Conservation (phyloP, 108 stramenopile species). For the Asterionellopsis glacialis region DNA sequence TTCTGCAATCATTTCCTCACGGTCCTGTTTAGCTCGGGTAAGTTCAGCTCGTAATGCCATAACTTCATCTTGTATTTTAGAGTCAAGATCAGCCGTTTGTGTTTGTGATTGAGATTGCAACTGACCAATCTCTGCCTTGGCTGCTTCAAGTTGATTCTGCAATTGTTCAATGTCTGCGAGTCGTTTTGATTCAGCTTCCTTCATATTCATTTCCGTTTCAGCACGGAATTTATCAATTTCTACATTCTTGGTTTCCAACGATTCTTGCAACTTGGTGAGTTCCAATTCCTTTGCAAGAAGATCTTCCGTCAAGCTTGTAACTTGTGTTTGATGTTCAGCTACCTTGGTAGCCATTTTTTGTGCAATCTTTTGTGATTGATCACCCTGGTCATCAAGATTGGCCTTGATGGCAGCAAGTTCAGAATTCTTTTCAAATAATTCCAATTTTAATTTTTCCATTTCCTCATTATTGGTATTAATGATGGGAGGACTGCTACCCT, state of each 20-base stretch:
- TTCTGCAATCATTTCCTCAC: too few relatives aligned
- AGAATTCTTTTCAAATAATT: constrained; percentile 57
- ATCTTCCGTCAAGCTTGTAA: constrained; percentile 11
- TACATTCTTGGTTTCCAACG: constrained; percentile 8
- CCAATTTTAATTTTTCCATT: constrained; percentile 25
- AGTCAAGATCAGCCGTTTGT: too few relatives aligned
- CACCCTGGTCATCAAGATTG: constrained; percentile 24
- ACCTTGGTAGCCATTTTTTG: constrained; percentile 16
- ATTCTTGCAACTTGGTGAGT: background rate
- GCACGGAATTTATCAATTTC: background rate
- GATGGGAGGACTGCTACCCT: background rate
- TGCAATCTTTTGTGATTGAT: constrained; percentile 1
- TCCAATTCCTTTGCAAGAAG: constrained; percentile 11
- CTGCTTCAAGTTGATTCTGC: constrained; percentile 1
- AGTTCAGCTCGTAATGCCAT: too few relatives aligned
- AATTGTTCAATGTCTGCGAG: background rate
- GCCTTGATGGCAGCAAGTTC: constrained; percentile 51
- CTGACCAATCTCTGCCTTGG: background rate
- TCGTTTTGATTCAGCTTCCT: background rate
- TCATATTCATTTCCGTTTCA: background rate
- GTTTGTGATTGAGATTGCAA: too few relatives aligned
- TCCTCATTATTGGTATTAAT: constrained; percentile 2
- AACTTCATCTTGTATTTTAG: too few relatives aligned
- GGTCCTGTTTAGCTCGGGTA: too few relatives aligned
- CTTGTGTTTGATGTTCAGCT: constrained; percentile 17